phyloP scores from a whole-genome alignment of 768 basidiomycete genomes.

The Tricholoma terreum region DNA sequence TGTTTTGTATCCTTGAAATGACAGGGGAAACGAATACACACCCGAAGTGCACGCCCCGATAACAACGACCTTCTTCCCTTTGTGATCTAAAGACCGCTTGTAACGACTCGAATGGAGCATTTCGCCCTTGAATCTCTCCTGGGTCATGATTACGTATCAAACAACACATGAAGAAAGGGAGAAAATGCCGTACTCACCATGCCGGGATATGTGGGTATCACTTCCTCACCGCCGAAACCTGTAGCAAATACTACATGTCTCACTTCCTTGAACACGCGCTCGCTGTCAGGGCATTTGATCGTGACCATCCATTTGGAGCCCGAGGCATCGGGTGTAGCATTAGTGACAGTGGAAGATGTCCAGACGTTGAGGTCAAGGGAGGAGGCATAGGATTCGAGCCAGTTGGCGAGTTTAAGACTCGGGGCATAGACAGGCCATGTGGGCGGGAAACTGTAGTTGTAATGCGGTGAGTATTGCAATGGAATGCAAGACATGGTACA shows the following conservation, averaged over 20 bases:
- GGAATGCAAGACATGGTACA: conserved; percentile 14
- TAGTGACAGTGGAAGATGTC: conserved; percentile 43
- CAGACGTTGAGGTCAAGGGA: conserved; percentile 62
- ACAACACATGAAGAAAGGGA: conserved; percentile 9
- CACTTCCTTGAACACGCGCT: conserved; percentile 37
- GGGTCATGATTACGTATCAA: background rate
- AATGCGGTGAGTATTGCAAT: background rate
- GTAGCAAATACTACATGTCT: conserved; percentile 52
- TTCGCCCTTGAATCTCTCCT: conserved; percentile 48
- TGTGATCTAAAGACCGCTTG: conserved; percentile 43
- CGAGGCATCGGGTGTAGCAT: conserved; percentile 30
- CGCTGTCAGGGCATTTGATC: conserved; percentile 34
- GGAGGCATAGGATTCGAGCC: conserved; percentile 64
- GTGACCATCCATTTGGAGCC: conserved; percentile 41
- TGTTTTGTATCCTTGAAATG: conserved; percentile 3
- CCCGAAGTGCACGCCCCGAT: conserved; percentile 66
- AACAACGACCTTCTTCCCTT: conserved; percentile 65
- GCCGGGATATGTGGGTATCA: conserved; percentile 46
- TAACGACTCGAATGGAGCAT: conserved; percentile 51
- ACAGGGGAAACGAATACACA: conserved; percentile 8
- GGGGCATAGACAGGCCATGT: conserved; percentile 61
- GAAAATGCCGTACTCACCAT: conserved; percentile 28
- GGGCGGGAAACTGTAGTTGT: conserved; percentile 46
- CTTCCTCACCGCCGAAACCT: conserved; percentile 44
- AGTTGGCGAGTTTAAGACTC: conserved; percentile 61